Base-by-base conservation (phyloP, 2,329 filamentous ascomycete genomes). In the Cladophialophora carrionii region DNA sequence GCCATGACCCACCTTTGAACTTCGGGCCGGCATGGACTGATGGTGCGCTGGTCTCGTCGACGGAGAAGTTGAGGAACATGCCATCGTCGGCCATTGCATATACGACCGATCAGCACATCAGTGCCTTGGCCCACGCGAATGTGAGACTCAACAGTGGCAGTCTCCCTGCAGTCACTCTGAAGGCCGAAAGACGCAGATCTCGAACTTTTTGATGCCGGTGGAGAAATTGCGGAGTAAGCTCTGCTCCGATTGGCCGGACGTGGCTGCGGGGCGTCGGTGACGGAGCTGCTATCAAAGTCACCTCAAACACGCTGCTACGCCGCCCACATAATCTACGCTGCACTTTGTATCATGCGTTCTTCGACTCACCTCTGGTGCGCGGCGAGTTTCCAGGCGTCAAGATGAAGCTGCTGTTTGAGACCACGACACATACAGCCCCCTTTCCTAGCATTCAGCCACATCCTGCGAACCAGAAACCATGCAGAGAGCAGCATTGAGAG, bases 1-100 rank as follows among this genome's bases (percentile, higher is more conserved):
- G 90, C 95, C 95, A 99, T 72, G 87, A 86, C n/a, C 95, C 95
- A 71, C 95, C 95, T 76, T 90, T 95, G 77, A 96, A 91, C 61
- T 81, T 84, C 71, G 83, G 82, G 4, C 63, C 41, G 8, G 83
- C 87, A 60, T 84, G 80, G 4, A 84, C 82, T 66, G 61, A 46
- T 14, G 83, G 87, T 61, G 85, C 80, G 5, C 84, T 82, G 61
- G 91, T 76, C 66, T 91, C 87, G 31, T 86, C 85, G 63, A 96
- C 81, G 72, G 92, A 88, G 76, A 98, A 97, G 73, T 98, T 98
- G 75, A 98, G 82, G 63, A 97, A 85, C 87, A 99, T 90, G 71
- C 92, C 92, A 87, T 96, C 91, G 81, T 98, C 93, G 93, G 98
- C 67, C 67, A 69, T 69, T n/a, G 24, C 14, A 32, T 22, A 4